These are phyloP conservation scores for Entrophospora sp. DNA, from an alignment of 192 early-diverging fungal genomes.

Conservation along the genomic window DNA sequence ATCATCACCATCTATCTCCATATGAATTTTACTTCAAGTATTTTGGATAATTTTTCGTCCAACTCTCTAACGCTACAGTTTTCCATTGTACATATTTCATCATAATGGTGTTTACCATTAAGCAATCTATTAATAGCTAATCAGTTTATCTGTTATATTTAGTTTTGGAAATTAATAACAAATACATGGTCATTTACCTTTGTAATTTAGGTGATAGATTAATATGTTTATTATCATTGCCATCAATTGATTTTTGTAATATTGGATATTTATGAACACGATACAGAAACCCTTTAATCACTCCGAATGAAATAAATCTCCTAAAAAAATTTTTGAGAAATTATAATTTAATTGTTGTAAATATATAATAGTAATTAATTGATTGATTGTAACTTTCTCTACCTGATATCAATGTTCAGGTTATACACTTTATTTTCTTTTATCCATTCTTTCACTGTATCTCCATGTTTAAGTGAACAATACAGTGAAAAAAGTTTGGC, in stretches of 20 bases:
- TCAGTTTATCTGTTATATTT: too few species aligned
- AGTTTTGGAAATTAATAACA: too few species aligned
- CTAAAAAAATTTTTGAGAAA: conserved; percentile 29
- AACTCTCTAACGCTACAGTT: conserved; percentile 50
- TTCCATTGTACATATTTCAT: conserved; percentile 65
- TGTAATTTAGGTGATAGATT: not conserved
- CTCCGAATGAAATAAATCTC: conserved; percentile 85
- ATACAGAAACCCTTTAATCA: conserved; percentile 72
- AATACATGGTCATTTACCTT: too few species aligned
- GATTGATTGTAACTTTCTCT: conserved; percentile 20
- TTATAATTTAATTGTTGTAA: not conserved
- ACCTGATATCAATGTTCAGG: conserved; percentile 76
- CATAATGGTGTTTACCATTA: conserved; percentile 63
- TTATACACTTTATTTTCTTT: conserved; percentile 59
- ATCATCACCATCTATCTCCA: conserved; percentile 37
- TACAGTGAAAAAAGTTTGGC: conserved; percentile 70
- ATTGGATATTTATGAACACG: conserved; percentile 90
- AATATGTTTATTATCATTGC: not conserved
- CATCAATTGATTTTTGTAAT: conserved; percentile 12
- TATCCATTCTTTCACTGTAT: conserved; percentile 81
- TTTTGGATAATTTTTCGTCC: conserved; percentile 40
- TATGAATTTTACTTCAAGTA: conserved; percentile 41
- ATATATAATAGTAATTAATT: not conserved
- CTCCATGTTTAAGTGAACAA: conserved; percentile 65
- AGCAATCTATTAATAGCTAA: conserved; percentile 39